Evolutionary conservation across 768 basidiomycete species (phyloP).

Genomic region (Mycena alexandri): DNA sequence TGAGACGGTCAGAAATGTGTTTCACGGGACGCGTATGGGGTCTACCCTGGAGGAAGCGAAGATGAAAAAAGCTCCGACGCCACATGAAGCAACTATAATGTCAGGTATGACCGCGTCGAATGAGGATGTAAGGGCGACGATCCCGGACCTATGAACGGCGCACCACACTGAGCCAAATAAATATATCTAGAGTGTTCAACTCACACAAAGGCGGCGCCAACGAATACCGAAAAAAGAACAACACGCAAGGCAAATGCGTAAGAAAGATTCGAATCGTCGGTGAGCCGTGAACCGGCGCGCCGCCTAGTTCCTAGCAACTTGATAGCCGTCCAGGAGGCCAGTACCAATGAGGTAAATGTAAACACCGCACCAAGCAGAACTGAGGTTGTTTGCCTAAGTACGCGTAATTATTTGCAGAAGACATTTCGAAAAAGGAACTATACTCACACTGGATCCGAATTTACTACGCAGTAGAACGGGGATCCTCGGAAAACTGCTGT

Average conservation of each 20-base stretch:
- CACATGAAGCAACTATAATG: slow-evolving; percentile 29
- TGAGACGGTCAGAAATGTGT: background rate
- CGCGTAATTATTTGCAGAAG: background rate
- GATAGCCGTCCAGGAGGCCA: slow-evolving; percentile 23
- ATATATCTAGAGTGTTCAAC: background rate
- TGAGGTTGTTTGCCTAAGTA: slow-evolving; percentile 18
- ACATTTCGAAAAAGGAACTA: background rate
- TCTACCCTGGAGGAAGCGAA: slow-evolving; percentile 31
- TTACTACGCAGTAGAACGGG: slow-evolving; percentile 32
- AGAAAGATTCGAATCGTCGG: slow-evolving; percentile 48
- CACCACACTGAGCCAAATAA: background rate
- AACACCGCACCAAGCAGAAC: slow-evolving; percentile 21
- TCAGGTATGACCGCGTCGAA: slow-evolving; percentile 33
- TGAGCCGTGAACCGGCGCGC: slow-evolving; percentile 8
- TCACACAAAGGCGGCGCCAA: slow-evolving; percentile 33
- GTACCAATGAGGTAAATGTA: slow-evolving; percentile 13
- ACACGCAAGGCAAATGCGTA: slow-evolving; percentile 46
- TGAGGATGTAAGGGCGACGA: slow-evolving; percentile 22
- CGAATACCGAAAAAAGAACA: slow-evolving; percentile 26
- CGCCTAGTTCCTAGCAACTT: slow-evolving; percentile 17
- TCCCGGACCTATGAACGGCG: slow-evolving; percentile 15
- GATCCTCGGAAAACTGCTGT: slow-evolving; percentile 24
- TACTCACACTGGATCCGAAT: slow-evolving; percentile 14
- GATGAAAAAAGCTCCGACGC: slow-evolving; percentile 34
- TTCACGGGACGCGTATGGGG: background rate